Evolutionary conservation across 2,329 filamentous ascomycete species (phyloP).

Genomic region (Aplosporella prunicola): DNA sequence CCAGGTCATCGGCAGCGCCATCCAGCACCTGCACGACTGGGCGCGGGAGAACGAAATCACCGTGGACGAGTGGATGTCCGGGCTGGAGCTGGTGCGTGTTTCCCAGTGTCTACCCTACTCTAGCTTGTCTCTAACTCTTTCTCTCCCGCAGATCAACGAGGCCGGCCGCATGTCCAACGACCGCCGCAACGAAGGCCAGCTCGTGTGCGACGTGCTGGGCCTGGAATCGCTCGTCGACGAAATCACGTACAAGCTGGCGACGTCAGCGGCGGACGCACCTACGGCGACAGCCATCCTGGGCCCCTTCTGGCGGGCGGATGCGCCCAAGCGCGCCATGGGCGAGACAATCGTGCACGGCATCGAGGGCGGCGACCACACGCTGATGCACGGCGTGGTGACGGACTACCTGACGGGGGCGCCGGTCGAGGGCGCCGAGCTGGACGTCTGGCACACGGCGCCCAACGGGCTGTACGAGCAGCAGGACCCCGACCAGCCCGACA

Average conservation of each 20-base stretch:
- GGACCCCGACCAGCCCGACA: constrained; percentile 58
- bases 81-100: constrained; percentile 54
- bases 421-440: constrained; percentile 56
- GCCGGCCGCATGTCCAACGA: constrained; percentile 54
- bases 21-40: constrained; percentile 70
- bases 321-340: constrained; percentile 61
- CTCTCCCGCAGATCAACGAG: constrained; percentile 42
- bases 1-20: constrained; percentile 53
- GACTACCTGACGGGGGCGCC: constrained; percentile 54
- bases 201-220: constrained; percentile 50
- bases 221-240: constrained; percentile 61
- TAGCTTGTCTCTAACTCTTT: constrained; percentile 5
- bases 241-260: constrained; percentile 60
- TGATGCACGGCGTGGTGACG: constrained; percentile 55
- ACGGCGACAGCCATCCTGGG: constrained; percentile 75
- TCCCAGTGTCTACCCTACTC: background rate
- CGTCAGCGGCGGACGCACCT: constrained; percentile 39
- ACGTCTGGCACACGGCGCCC: constrained; percentile 72
- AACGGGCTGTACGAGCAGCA: constrained; percentile 63
- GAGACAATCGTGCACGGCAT: constrained; percentile 51
- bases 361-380: constrained; percentile 43
- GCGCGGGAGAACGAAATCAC: constrained; percentile 68
- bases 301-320: constrained; percentile 71
- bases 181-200: constrained; percentile 54
- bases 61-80: constrained; percentile 66